Evolutionary conservation across 768 basidiomycete species (phyloP).

Genomic region (Tylopilus balloui): DNA sequence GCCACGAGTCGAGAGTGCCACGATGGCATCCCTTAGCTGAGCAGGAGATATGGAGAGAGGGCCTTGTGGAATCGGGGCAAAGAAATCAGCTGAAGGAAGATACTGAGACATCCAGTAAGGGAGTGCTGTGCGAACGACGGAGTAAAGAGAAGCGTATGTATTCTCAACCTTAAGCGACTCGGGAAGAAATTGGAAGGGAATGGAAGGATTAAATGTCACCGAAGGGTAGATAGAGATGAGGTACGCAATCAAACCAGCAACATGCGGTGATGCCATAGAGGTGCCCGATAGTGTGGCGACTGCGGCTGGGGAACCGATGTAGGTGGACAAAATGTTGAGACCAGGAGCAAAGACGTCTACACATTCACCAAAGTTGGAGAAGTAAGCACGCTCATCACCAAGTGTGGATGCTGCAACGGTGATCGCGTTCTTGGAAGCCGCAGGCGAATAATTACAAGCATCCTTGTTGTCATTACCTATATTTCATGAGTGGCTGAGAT

Average conservation of each 20-base stretch:
- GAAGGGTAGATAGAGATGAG: slow-evolving; percentile 85
- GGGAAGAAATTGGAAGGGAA: slow-evolving; percentile 37
- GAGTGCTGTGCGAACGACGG: slow-evolving; percentile 49
- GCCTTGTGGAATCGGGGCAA: slow-evolving; percentile 41
- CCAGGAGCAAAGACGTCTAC: slow-evolving; percentile 94
- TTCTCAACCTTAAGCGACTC: slow-evolving; percentile 33
- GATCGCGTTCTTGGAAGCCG: slow-evolving; percentile 80
- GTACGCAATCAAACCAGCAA: slow-evolving; percentile 87
- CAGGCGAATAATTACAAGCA: slow-evolving; percentile 92
- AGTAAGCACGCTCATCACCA: slow-evolving; percentile 77
- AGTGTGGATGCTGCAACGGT: slow-evolving; percentile 93
- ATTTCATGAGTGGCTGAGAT: not conserved
- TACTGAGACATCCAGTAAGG: slow-evolving; percentile 55
- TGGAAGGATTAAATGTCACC: slow-evolving; percentile 50
- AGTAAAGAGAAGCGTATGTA: slow-evolving; percentile 46
- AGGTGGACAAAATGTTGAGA: slow-evolving; percentile 87
- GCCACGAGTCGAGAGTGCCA: slow-evolving; percentile 52
- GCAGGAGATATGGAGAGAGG: slow-evolving; percentile 51
- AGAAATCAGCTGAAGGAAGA: slow-evolving; percentile 50
- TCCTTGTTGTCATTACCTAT: slow-evolving; percentile 79
- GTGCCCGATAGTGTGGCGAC: slow-evolving; percentile 81
- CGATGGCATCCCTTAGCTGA: slow-evolving; percentile 73
- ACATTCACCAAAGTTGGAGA: slow-evolving; percentile 88
- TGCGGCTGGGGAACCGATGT: slow-evolving; percentile 58
- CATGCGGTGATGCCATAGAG: slow-evolving; percentile 94